These are phyloP conservation scores for Xylariaceae sp. DNA, from an alignment of 2,329 filamentous ascomycete genomes.

Conservation along the genomic window DNA sequence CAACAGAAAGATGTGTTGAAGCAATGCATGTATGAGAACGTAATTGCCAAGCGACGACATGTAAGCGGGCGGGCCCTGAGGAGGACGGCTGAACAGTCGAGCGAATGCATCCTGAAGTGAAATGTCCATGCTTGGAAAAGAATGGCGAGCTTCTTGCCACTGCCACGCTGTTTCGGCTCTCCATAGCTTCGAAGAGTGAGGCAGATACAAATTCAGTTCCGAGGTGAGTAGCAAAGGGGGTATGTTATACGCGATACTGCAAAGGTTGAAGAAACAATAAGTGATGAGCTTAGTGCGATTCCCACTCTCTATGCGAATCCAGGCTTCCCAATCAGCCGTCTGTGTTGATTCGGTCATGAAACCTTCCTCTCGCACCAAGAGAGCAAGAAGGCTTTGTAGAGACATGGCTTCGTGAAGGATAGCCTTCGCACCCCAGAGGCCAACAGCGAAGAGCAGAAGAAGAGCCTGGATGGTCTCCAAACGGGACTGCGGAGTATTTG, in stretches of 20 bases:
- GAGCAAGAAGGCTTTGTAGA: constrained; percentile 53
- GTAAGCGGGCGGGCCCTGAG: constrained; percentile 43
- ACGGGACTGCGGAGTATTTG: constrained; percentile 54
- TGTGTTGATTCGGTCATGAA: constrained; percentile 45
- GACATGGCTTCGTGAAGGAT: constrained; percentile 56
- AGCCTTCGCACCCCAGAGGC: constrained; percentile 56
- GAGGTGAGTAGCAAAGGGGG: constrained; percentile 54
- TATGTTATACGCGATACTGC: constrained; percentile 57
- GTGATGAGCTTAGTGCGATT: constrained; percentile 56
- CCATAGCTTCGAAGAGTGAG: constrained; percentile 53
- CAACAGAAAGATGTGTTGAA: constrained; percentile 66
- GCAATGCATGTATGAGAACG: constrained; percentile 63
- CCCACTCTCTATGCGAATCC: constrained; percentile 52
- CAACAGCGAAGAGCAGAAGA: constrained; percentile 54
- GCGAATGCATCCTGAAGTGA: constrained; percentile 54
- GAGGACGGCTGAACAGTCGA: constrained; percentile 48
- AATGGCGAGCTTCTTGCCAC: constrained; percentile 54
- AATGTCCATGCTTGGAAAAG: constrained; percentile 46
- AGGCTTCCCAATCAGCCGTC: constrained; percentile 53
- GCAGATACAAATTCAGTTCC: constrained; percentile 52
- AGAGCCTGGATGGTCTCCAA: constrained; percentile 63
- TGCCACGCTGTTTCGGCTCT: constrained; percentile 53
- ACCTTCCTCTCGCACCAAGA: constrained; percentile 55
- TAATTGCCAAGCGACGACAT: constrained; percentile 63
- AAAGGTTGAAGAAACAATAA: constrained; percentile 59